Evolutionary conservation across 2,329 filamentous ascomycete species (phyloP).

Genomic region (Colletotrichum sp.): DNA sequence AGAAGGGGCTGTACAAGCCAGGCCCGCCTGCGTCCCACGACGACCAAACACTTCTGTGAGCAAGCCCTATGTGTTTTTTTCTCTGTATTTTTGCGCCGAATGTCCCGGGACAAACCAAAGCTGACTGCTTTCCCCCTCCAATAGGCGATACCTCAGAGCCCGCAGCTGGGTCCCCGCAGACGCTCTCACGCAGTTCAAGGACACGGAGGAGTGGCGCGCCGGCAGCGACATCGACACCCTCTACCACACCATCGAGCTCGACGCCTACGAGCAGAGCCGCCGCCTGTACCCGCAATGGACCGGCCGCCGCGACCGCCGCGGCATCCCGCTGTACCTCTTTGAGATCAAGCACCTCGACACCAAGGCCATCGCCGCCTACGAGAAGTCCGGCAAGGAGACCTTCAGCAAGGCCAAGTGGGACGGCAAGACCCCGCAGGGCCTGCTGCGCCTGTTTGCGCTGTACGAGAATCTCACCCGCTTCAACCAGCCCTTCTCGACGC

Average conservation of each 20-base stretch:
- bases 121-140: constrained; percentile 4
- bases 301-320: constrained; percentile 84
- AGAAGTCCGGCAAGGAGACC: constrained; percentile 64
- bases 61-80: too few species aligned
- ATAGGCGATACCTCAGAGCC: constrained; percentile 83
- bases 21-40: constrained; percentile 68
- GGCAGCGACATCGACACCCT: constrained; percentile 79
- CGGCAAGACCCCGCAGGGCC: constrained; percentile 72
- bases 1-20: constrained; percentile 68
- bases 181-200: constrained; percentile 82
- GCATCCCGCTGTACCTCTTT: constrained; percentile 91
- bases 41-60: constrained; percentile 74
- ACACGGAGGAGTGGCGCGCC: constrained; percentile 86
- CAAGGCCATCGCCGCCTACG: constrained; percentile 81
- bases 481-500: constrained; percentile 82
- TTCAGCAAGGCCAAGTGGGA: constrained; percentile 67
- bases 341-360: constrained; percentile 83
- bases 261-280: constrained; percentile 81
- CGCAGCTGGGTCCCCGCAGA: constrained; percentile 80
- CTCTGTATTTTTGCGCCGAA: neutral
- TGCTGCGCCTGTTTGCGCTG: constrained; percentile 86
- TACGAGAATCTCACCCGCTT: constrained; percentile 94
- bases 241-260: constrained; percentile 85
- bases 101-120: neutral
- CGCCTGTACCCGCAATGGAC: constrained; percentile 95